phyloP scores from a whole-genome alignment of 495 filamentous ascomycete genomes.

The Bacidia gigantensis region DNA sequence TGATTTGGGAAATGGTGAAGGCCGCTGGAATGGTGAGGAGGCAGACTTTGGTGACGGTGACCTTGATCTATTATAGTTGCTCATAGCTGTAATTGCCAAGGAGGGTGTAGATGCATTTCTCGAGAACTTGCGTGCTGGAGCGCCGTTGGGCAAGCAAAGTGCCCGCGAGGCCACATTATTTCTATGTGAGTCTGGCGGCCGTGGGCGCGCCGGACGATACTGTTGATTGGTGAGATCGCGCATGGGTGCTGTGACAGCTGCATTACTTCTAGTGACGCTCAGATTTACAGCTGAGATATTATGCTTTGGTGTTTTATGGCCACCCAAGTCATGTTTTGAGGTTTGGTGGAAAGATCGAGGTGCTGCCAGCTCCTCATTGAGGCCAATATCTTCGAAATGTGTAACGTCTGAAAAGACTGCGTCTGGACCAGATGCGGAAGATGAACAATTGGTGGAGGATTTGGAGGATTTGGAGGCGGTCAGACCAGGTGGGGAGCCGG shows the following conservation, averaged over 20 bases:
- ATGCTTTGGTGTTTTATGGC: slow-evolving; percentile 10
- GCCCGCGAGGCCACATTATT: slow-evolving; percentile 16
- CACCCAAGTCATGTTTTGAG: slow-evolving; percentile 15
- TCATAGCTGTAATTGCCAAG: slow-evolving; percentile 20
- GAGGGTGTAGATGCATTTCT: slow-evolving; percentile 31
- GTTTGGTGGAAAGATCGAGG: slow-evolving; percentile 1
- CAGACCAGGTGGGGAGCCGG: slow-evolving; percentile 71
- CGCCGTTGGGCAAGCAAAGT: slow-evolving; percentile 22
- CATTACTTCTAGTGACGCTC: slow-evolving; percentile 5
- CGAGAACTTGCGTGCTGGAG: slow-evolving; percentile 23
- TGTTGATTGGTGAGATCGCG: slow-evolving; percentile 24
- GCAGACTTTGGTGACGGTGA: slow-evolving; percentile 23
- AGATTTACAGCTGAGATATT: slow-evolving; percentile 4
- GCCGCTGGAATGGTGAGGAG: slow-evolving; percentile 1
- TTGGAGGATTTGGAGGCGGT: slow-evolving; percentile 81
- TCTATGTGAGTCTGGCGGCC: slow-evolving; percentile 25
- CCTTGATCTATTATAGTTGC: slow-evolving; percentile 22
- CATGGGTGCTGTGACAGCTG: not conserved
- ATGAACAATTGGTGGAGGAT: slow-evolving; percentile 75
- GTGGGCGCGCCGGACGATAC: slow-evolving; percentile 24
- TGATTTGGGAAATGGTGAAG: slow-evolving; percentile 1
- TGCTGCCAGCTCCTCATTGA: slow-evolving; percentile 47
- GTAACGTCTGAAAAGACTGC: slow-evolving; percentile 52
- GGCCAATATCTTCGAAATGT: slow-evolving; percentile 88
- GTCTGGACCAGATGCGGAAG: slow-evolving; percentile 51